A percentile compares a stretch with the other conserved stretches of the same genome.
Conservation (phyloP, 805 yeast genomes). For the Schwanniomyces polymorphus region DNA sequence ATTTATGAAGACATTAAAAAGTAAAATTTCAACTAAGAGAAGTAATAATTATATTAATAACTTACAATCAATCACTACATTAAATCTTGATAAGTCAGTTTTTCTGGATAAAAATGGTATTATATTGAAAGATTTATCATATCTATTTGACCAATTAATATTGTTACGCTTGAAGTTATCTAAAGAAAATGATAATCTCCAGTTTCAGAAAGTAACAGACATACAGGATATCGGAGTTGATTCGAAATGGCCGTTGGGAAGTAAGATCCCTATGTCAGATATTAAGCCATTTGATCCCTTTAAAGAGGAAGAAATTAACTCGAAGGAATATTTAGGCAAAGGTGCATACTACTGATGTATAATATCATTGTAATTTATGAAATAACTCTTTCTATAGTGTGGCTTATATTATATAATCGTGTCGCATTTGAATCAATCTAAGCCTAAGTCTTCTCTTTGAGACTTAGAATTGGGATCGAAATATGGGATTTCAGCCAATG, state of each 20-base stretch:
- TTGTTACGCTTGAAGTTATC: slow-evolving; percentile 39
- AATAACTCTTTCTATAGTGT: too few relatives aligned
- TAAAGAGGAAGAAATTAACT: neutral
- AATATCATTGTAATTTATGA: too few relatives aligned
- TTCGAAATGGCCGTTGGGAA: slow-evolving; percentile 45
- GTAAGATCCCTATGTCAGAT: slow-evolving; percentile 28
- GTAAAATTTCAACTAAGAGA: slow-evolving; percentile 25
- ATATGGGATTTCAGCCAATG: slow-evolving; percentile 55
- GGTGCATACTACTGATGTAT: slow-evolving; percentile 8
- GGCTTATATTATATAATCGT: neutral
- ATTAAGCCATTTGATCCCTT: neutral
- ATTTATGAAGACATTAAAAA: slow-evolving; percentile 18
- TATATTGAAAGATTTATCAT: slow-evolving; percentile 34
- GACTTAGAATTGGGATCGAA: slow-evolving; percentile 51
- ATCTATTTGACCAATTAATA: slow-evolving; percentile 42
- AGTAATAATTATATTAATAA: slow-evolving; percentile 31
- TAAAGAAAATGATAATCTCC: slow-evolving; percentile 42
- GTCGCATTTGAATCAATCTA: slow-evolving; percentile 3
- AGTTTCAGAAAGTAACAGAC: slow-evolving; percentile 33
- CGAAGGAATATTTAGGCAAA: slow-evolving; percentile 5
- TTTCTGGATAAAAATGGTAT: slow-evolving; percentile 35
- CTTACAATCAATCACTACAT: slow-evolving; percentile 33
- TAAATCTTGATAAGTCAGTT: slow-evolving; percentile 33
- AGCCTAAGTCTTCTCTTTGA: slow-evolving; percentile 53
- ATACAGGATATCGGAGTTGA: slow-evolving; percentile 37